Percentiles rank a stretch among this genome's conserved stretches.
These are phyloP conservation scores for Corymbia maculata DNA, from an alignment of 345 rosid species.

Conservation along the genomic window DNA sequence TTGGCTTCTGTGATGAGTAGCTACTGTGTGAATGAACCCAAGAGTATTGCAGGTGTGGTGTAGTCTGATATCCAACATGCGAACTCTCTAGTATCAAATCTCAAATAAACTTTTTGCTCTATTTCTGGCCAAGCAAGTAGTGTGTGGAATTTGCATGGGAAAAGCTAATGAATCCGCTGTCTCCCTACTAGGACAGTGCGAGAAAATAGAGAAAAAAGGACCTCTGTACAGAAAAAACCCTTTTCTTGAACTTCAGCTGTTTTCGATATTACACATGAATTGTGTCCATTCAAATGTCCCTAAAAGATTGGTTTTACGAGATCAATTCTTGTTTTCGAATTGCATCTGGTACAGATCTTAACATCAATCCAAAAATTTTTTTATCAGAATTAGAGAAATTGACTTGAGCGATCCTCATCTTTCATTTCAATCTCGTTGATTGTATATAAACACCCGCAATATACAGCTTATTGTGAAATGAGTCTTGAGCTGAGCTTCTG, in stretches of 20 bases:
- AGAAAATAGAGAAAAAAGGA: not conserved
- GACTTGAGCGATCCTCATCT: not conserved
- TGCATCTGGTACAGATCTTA: not conserved
- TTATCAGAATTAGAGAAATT: not conserved
- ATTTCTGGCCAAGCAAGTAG: not conserved
- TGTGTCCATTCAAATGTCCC: not conserved
- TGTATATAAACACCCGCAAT: not conserved
- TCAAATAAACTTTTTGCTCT: not conserved
- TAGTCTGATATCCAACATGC: not conserved
- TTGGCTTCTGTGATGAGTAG: not conserved
- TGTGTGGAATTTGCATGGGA: not conserved
- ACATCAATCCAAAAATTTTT: too few species aligned
- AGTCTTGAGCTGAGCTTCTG: not conserved
- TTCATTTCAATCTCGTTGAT: not conserved
- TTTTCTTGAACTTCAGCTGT: not conserved
- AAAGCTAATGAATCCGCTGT: not conserved
- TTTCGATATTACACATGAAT: not conserved
- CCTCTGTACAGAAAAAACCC: not conserved
- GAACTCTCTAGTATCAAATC: not conserved
- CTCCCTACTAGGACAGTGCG: not conserved
- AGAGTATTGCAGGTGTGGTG: not conserved
- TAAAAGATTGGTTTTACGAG: not conserved
- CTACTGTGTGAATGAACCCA: not conserved
- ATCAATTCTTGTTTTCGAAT: not conserved
- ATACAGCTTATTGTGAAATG: not conserved